Evolutionary conservation across 108 stramenopile species (phyloP).

Genomic region (Stephanodiscus triporus): DNA sequence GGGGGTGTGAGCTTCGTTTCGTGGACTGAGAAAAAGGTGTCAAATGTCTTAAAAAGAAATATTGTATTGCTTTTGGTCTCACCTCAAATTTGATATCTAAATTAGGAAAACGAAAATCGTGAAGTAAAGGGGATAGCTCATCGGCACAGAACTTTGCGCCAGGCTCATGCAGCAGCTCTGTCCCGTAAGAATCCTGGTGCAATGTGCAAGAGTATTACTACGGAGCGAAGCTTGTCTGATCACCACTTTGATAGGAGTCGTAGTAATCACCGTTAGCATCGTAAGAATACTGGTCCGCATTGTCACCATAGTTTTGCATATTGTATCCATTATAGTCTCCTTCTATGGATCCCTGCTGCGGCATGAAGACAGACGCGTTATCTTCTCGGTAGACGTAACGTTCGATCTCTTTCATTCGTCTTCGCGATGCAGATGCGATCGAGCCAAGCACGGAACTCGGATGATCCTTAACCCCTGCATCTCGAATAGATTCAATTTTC

Average conservation of each 20-base stretch:
- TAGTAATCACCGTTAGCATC: background rate
- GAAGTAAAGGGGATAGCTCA: too few species aligned
- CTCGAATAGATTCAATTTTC: background rate
- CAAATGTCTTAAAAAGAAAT: too few species aligned
- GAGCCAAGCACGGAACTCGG: slow-evolving; percentile 5
- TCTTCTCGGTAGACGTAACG: slow-evolving; percentile 5
- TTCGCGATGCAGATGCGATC: background rate
- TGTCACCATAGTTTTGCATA: background rate
- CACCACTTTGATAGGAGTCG: background rate
- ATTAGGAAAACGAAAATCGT: too few species aligned
- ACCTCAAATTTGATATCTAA: too few species aligned
- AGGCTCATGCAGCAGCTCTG: background rate
- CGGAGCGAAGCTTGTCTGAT: background rate
- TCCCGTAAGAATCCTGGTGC: background rate
- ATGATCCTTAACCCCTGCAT: background rate
- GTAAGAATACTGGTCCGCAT: background rate
- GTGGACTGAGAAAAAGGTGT: too few species aligned
- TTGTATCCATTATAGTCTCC: background rate
- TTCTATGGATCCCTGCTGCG: background rate
- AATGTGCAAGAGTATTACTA: background rate
- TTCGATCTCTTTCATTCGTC: slow-evolving; percentile 8
- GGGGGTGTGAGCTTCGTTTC: too few species aligned
- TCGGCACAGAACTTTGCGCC: too few species aligned
- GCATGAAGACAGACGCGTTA: background rate
- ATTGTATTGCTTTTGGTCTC: too few species aligned